phyloP scores from a whole-genome alignment of 225 moss, liverwort and hornwort species.

The Polytrichum formosum region DNA sequence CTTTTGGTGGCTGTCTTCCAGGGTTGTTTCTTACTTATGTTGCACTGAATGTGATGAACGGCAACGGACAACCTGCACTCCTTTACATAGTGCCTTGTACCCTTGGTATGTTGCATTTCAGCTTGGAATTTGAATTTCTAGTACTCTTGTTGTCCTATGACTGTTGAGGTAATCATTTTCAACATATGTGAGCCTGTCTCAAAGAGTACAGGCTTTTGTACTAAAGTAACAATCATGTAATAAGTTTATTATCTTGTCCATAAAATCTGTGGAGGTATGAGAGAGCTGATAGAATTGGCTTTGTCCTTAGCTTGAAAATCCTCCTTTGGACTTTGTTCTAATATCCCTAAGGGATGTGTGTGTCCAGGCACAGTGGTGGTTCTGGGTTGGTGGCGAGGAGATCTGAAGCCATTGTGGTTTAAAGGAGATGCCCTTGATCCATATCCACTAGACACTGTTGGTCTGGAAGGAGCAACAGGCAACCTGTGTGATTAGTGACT shows the following conservation, averaged over 20 bases:
- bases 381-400: slow-evolving; percentile 72
- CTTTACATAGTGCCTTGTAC: slow-evolving; percentile 93
- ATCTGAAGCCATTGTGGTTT: slow-evolving; percentile 60
- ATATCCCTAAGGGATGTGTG: background rate
- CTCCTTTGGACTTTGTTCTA: background rate
- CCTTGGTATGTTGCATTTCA: slow-evolving; percentile 55
- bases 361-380: slow-evolving; percentile 67
- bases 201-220: background rate
- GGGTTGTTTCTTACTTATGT: slow-evolving; percentile 88
- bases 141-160: background rate
- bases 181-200: background rate
- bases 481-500: slow-evolving; percentile 16
- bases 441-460: slow-evolving; percentile 13
- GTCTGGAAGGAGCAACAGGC: slow-evolving; percentile 16
- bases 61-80: slow-evolving; percentile 95
- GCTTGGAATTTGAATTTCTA: background rate
- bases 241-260: background rate
- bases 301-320: background rate
- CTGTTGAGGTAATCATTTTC: background rate
- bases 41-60: slow-evolving; percentile 86
- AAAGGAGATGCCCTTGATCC: slow-evolving; percentile 42
- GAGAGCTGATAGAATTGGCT: background rate
- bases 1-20: slow-evolving; percentile 17
- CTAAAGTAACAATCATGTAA: too few species aligned
- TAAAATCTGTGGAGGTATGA: background rate